These are phyloP conservation scores for Pyrenochaeta sp. DNA, from an alignment of 2,329 filamentous ascomycete genomes.

Conservation along the genomic window DNA sequence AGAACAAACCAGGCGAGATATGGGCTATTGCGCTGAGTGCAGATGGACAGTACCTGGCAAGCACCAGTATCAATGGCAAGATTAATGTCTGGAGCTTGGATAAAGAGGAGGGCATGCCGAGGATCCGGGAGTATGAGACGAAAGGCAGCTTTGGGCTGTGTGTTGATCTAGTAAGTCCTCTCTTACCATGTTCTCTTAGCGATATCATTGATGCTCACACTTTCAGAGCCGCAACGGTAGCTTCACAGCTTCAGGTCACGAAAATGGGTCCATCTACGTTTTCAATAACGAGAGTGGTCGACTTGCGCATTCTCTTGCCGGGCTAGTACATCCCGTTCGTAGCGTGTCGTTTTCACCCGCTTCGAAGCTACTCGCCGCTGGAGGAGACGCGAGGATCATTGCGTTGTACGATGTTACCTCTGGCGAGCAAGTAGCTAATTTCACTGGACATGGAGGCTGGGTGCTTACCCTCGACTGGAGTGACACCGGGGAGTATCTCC, in stretches of 20 bases:
- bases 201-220: conserved; percentile 3
- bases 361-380: conserved; percentile 84
- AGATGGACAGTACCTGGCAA: conserved; percentile 84
- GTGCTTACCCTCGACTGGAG: conserved; percentile 93
- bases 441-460: conserved; percentile 84
- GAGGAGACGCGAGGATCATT: conserved; percentile 87
- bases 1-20: conserved; percentile 72
- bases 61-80: conserved; percentile 85
- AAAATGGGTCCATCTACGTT: conserved; percentile 90
- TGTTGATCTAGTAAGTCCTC: conserved; percentile 72
- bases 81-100: conserved; percentile 84
- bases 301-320: conserved; percentile 84
- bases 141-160: conserved; percentile 91
- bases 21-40: conserved; percentile 90
- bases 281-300: conserved; percentile 92
- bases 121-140: conserved; percentile 86
- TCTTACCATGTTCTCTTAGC: neutral
- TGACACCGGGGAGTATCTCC: conserved; percentile 86
- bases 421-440: conserved; percentile 89
- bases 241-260: conserved; percentile 90
- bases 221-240: conserved; percentile 74
- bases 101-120: conserved; percentile 62
- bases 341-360: conserved; percentile 87
- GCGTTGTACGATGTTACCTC: conserved; percentile 91
- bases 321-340: conserved; percentile 86